Base-by-base conservation (phyloP, 306 rosid genomes). In the Canavalia gladiata region DNA sequence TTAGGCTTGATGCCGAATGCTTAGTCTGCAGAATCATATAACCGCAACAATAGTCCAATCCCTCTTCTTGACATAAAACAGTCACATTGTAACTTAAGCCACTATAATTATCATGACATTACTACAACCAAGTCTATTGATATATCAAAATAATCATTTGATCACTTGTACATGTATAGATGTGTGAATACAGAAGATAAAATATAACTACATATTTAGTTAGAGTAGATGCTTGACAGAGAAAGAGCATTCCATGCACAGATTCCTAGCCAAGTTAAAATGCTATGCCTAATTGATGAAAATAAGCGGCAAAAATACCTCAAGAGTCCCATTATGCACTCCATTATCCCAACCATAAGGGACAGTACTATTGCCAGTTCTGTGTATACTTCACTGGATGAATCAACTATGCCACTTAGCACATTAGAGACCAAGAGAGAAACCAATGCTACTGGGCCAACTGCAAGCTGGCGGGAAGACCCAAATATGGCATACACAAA, bases 381-480 rank as follows among this genome's bases (percentile, higher is more conserved):
- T 72, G 96, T 93, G 85, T 95, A 95, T 69, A 91, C 78, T 49
- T 79, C 93, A 74, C 88, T 91, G 62, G 97, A 87, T 51, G 99
- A 71, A 86, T 93, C 95, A 88, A 88, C 89, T 11, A 95, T 89
- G 76, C 88, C 83, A 85, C 96, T 67, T 63, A 95, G 88, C 77
- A 93, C 96, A 76, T 95, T 93, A 8, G 78, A 68, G 74, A 91
- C 97, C 82, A 95, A 86, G 75, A 95, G 98, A 79, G 99, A 95
- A 87, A 95, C 96, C 90, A 95, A 88, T n/a, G 99, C 99, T 37
- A 95, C 99, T 1, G 98, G 99, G 33, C 99, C 99, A 78, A 95
- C 99, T 55, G 99, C 99, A 81, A 95, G 98, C 93, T 95, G 98
- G 71, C 98, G 98, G 64, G 99, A 95, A 34, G 99, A 95, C 60